Evolutionary conservation across 106 monocot genomes (phyloP), one percentile per base, ranked within the genome.

Genomic region (Chionographis japonica): DNA sequence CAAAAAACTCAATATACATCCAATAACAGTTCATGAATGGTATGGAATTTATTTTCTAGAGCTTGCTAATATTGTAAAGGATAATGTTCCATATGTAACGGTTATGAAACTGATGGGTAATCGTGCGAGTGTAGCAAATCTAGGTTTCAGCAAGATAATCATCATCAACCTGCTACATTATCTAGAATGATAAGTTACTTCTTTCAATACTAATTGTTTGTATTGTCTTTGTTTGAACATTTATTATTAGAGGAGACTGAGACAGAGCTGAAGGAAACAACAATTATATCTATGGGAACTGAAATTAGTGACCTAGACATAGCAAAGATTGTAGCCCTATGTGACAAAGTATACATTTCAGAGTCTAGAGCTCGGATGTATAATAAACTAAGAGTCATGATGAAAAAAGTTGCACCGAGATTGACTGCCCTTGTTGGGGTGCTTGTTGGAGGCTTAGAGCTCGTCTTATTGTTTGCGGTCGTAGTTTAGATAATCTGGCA

Each of bases 11-110:
- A 95, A 95, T 66, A 91, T 86, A 8, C 91, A 91, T 50, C 91
- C 95, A 2, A 95, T 95, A 91, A 91, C 91, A 71, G 88, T 95
- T 63, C 95, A 91, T 50, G 95, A 95, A 66, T 95, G 95, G 95
- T 91, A 95, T 77, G 95, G 95, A 1, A 91, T 91, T 91, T 91
- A 95, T 72, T 95, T 95, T 75, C 95, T 91, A 15, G 95, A 95
- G 67, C 91, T 95, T 67, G 77, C 91, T 46, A 95, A 90, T 58
- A 91, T 95, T 65, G 73, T 95, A 13, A 72, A 78, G 35, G 95
- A 95, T 58, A 95, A 95, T 68, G 91, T 95, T 52, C 91, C 86
- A 43, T 95, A 95, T 79, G 86, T 91, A 49, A 95, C 80, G 63
- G 69, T 67, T 17, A 88, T 95, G 16, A 91, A 95, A 70, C 67